Conservation (phyloP, 2,329 filamentous ascomycete genomes). For the Venturia effusa region DNA sequence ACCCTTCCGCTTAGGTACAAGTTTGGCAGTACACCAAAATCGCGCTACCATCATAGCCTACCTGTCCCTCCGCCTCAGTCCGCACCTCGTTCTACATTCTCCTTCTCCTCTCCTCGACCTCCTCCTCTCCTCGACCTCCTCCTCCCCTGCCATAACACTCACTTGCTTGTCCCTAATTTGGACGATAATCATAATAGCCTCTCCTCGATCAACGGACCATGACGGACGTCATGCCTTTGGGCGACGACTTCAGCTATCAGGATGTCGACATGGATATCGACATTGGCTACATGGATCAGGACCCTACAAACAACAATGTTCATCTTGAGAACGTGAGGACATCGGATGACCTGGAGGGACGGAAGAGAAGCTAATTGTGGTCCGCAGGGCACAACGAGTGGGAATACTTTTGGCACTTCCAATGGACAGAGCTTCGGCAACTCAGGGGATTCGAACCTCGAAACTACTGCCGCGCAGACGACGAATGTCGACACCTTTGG, state of each 20-base stretch:
- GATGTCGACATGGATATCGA: constrained; percentile 4
- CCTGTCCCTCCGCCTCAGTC: neutral
- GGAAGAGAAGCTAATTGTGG: neutral
- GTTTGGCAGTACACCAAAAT: neutral
- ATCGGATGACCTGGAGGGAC: neutral
- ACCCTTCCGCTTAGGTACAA: neutral
- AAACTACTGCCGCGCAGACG: neutral
- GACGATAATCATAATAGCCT: neutral
- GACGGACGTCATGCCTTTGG: neutral
- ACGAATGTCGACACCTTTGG: neutral
- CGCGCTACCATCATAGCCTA: neutral
- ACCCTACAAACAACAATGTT: neutral
- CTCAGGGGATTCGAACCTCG: neutral
- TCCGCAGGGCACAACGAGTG: neutral
- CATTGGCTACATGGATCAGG: neutral
- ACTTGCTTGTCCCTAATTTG: neutral
- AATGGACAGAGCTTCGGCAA: neutral
- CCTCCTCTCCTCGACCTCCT: neutral
- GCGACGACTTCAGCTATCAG: neutral
- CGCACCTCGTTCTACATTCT: too few relatives aligned
- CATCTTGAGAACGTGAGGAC: neutral
- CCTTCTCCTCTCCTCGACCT: too few relatives aligned
- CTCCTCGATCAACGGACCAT: neutral
- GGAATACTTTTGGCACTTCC: neutral
- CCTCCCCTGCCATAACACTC: neutral